Conservation (phyloP, 2,329 filamentous ascomycete genomes). For the Colletotrichum eleusines region DNA sequence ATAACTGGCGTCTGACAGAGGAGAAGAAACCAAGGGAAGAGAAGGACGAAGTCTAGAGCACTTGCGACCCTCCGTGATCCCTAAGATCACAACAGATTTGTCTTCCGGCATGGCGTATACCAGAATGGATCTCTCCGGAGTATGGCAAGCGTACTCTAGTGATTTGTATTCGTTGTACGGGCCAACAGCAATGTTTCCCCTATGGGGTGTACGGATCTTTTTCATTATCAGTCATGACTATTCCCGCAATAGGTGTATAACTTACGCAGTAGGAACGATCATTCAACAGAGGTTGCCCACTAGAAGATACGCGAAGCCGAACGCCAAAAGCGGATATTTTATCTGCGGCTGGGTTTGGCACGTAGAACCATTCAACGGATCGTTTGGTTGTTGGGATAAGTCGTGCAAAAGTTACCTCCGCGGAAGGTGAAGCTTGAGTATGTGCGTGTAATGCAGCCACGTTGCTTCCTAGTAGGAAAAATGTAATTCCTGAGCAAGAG, state of each 20-base stretch:
- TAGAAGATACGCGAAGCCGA: neutral
- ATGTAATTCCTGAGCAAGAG: constrained; percentile 8
- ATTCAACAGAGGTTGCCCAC: neutral
- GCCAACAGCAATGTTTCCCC: constrained; percentile 8
- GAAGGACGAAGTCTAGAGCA: constrained; percentile 11
- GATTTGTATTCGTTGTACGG: neutral
- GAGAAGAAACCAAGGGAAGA: constrained; percentile 1
- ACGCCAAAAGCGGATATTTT: constrained; percentile 8
- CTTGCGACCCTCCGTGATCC: neutral
- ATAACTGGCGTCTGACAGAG: constrained; percentile 7
- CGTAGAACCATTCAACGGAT: neutral
- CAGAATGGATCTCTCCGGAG: neutral
- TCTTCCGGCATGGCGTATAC: constrained; percentile 12
- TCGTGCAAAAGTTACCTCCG: constrained; percentile 2
- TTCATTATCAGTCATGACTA: neutral
- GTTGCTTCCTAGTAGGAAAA: neutral
- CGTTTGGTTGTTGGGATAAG: neutral
- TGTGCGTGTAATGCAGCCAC: neutral
- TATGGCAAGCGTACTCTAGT: neutral
- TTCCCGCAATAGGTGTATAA: neutral
- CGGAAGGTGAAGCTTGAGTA: neutral
- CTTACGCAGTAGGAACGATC: neutral
- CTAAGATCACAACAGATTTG: neutral
- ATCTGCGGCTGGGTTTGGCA: constrained; percentile 2
- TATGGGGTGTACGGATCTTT: constrained; percentile 1